phyloP scores from a whole-genome alignment of 2,329 filamentous ascomycete genomes.

The Ophiostoma ips region DNA sequence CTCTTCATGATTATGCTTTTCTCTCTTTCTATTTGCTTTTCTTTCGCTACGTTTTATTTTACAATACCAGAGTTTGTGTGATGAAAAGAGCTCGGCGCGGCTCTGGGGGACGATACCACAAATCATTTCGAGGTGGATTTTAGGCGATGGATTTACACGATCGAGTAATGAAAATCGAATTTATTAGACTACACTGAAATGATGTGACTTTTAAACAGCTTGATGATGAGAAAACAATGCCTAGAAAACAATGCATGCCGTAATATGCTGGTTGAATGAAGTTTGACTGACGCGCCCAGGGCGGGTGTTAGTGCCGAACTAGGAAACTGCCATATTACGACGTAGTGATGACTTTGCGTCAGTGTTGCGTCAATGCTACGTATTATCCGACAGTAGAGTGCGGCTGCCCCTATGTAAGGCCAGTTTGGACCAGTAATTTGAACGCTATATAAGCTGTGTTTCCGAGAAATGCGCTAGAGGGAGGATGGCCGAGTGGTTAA shows the following conservation, averaged over 20 bases:
- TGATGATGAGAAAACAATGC: too few species aligned
- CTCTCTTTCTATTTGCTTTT: neutral
- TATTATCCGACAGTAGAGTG: too few species aligned
- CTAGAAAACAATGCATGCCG: too few species aligned
- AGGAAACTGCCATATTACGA: neutral
- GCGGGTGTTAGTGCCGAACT: too few species aligned
- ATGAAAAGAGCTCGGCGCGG: constrained; percentile 1
- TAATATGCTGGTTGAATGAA: too few species aligned
- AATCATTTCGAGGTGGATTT: neutral
- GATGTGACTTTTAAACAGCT: neutral
- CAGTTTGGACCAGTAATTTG: neutral
- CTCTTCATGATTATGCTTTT: neutral
- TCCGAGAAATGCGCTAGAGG: constrained; percentile 1
- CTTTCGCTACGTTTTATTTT: constrained; percentile 3
- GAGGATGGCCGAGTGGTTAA: constrained; percentile 4
- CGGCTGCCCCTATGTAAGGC: neutral
- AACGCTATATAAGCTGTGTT: neutral
- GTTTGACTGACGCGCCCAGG: too few species aligned
- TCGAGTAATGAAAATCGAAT: neutral
- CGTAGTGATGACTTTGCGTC: too few species aligned
- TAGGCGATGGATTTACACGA: constrained; percentile 1
- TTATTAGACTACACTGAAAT: neutral
- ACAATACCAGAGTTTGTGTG: constrained; percentile 8
- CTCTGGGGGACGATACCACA: constrained; percentile 2
- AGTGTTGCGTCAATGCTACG: too few species aligned